A percentile compares a stretch with the other conserved stretches of the same genome.
These are phyloP conservation scores for Salix caprea DNA, from an alignment of 345 rosid genomes.

Conservation along the genomic window DNA sequence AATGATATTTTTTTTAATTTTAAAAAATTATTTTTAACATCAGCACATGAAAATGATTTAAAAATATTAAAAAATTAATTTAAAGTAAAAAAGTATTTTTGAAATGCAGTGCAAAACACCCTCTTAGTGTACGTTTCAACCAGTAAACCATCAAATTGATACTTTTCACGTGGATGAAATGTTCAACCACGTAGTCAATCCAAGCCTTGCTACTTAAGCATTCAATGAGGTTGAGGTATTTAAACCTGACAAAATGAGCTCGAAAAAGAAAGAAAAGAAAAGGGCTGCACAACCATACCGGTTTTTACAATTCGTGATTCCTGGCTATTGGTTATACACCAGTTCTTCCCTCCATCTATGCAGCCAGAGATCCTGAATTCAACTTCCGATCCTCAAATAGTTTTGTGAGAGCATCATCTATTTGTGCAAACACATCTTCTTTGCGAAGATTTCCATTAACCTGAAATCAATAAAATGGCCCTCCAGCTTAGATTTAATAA, in stretches of 20 bases:
- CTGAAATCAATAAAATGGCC: slow-evolving; percentile 30
- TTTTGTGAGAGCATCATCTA: slow-evolving; percentile 42
- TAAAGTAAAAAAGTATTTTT: no score
- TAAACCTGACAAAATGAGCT: neutral
- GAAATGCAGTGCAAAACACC: no score
- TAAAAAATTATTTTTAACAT: no score
- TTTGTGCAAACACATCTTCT: slow-evolving; percentile 55
- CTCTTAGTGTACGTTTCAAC: no score
- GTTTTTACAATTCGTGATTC: neutral
- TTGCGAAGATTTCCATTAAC: slow-evolving; percentile 56
- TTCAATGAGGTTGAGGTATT: neutral
- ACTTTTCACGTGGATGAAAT: no score
- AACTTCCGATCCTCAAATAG: slow-evolving; percentile 37
- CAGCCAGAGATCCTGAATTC: slow-evolving; percentile 35
- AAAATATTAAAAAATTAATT: no score
- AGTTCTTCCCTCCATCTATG: slow-evolving; percentile 17
- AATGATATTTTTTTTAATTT: no score
- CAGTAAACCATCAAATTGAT: no score
- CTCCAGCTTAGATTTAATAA: neutral
- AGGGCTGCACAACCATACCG: neutral
- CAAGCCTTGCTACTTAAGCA: no score
- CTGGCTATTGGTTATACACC: neutral
- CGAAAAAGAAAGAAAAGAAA: neutral
- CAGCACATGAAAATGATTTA: no score
- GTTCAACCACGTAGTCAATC: no score